These are phyloP conservation scores for Aureobasidium lini DNA, from an alignment of 2,329 filamentous ascomycete genomes.

Conservation along the genomic window DNA sequence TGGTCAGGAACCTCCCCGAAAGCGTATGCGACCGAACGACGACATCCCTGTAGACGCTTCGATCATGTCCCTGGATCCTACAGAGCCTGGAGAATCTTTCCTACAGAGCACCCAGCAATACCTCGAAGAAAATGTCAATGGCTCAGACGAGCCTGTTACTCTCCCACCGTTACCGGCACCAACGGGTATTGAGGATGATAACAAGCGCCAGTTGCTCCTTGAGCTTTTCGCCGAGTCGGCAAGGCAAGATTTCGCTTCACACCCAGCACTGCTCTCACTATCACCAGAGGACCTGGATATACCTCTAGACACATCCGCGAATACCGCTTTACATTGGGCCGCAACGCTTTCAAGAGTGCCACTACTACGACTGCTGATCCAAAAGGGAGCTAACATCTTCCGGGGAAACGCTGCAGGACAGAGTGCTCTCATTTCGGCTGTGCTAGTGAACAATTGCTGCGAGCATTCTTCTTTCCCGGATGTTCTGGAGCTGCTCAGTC, in stretches of 20 bases:
- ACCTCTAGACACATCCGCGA: constrained; percentile 79
- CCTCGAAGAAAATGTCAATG: constrained; percentile 28
- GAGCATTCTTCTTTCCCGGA: constrained; percentile 87
- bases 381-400: constrained; percentile 77
- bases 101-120: constrained; percentile 49
- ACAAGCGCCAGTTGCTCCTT: constrained; percentile 75
- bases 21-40: constrained; percentile 54
- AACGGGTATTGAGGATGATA: constrained; percentile 58
- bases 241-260: constrained; percentile 61
- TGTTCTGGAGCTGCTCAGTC: constrained; percentile 77
- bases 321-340: constrained; percentile 94
- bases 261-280: constrained; percentile 69
- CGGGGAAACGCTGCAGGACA: constrained; percentile 85
- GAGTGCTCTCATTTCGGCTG: constrained; percentile 86
- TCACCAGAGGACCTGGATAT: constrained; percentile 79
- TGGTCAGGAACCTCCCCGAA: constrained; percentile 66
- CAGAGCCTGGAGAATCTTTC: constrained; percentile 74
- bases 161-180: constrained; percentile 57
- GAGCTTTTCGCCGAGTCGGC: constrained; percentile 58
- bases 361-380: constrained; percentile 71
- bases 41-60: constrained; percentile 41
- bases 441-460: constrained; percentile 87
- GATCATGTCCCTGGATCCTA: constrained; percentile 61
- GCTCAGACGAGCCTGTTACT: constrained; percentile 50
- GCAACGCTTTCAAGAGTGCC: constrained; percentile 83